Evolutionary conservation across 1,284 basidiomycete species (phyloP), one percentile per base, ranked within the genome.

Genomic region (Psilocybe mexicana): DNA sequence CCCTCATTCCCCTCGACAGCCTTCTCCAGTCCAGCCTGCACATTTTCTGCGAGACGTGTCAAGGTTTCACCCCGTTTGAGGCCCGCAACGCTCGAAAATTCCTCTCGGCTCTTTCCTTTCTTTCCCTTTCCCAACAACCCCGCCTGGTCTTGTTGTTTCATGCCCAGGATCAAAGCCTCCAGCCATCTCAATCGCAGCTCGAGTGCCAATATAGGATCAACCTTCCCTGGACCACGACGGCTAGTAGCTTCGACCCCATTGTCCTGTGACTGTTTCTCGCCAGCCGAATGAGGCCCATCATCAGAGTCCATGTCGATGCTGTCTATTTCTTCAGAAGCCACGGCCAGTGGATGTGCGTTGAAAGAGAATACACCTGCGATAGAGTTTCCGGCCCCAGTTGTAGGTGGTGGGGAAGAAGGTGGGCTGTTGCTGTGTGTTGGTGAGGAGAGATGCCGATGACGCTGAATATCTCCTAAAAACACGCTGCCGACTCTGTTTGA

Each of bases 151-250:
- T 83, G 79, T 58, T 80, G 79, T 52, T 81, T 82, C 26, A 87
- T 79, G 40, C 90, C 91, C 36, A 85, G 72, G 6, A 92, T 73
- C 53, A 93, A 74, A 10, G 88, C 87, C 67, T 92, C 90, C 0
- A 93, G 73, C 88, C 88, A 91, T 55, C 87, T 76, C 33, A 92
- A 69, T 1, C 90, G 80, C 33, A 93, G 74, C 64, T 92, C 87
- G 6, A 93, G 73, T 2, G 90, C 86, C 12, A 90, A 74, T 0
- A 70, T 72, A 2, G 90, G 86, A 43, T 86, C 80, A 52, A 93
- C 84, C 18, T 73, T 67, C 2, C 74, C 65, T 25, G 75, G 74
- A 38, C 64, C 57, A 26, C 40, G 50, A 50, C 44, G 51, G 14
- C 53, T 24, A 26, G 45, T 28, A 18, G 26, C 24, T 56, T 45